Evolutionary conservation across 2,329 filamentous ascomycete species (phyloP).

Genomic region (Fonsecaea pedrosoi): DNA sequence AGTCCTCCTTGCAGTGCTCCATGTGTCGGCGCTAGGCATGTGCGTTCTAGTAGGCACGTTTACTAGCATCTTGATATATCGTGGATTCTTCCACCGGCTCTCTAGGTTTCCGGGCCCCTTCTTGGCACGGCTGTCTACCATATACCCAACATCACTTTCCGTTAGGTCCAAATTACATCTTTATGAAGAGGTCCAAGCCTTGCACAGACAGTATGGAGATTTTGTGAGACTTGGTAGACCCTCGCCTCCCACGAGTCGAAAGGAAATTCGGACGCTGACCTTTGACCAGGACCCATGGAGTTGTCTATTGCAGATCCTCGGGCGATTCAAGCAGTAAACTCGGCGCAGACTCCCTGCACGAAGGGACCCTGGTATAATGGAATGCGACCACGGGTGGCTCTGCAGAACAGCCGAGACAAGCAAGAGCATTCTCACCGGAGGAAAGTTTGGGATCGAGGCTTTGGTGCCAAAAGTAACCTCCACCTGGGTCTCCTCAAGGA

Average conservation of each 20-base stretch:
- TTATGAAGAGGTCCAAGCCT: slow-evolving; percentile 28
- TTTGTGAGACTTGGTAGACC: slow-evolving; percentile 42
- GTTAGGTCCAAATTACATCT: slow-evolving; percentile 21
- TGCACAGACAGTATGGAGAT: slow-evolving; percentile 42
- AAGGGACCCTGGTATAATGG: slow-evolving; percentile 43
- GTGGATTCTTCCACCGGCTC: slow-evolving; percentile 42
- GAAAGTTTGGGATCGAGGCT: slow-evolving; percentile 44
- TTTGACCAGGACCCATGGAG: slow-evolving; percentile 35
- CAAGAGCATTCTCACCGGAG: slow-evolving; percentile 36
- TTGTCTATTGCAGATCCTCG: slow-evolving; percentile 37
- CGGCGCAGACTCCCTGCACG: slow-evolving; percentile 33
- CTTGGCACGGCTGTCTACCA: slow-evolving; percentile 34
- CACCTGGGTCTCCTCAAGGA: background rate
- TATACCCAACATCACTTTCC: slow-evolving; percentile 24
- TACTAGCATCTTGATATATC: slow-evolving; percentile 42
- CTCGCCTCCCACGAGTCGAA: background rate
- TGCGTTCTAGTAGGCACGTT: background rate
- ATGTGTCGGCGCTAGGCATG: slow-evolving; percentile 1
- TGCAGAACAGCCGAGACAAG: slow-evolving; percentile 40
- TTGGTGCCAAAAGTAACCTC: slow-evolving; percentile 43
- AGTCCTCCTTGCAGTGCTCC: background rate
- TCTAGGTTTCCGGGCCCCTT: slow-evolving; percentile 41
- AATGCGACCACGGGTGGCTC: slow-evolving; percentile 36
- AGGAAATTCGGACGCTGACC: background rate
- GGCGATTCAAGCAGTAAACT: slow-evolving; percentile 34